Conservation (phyloP, 495 filamentous ascomycete genomes). For the Collariella sp. region DNA sequence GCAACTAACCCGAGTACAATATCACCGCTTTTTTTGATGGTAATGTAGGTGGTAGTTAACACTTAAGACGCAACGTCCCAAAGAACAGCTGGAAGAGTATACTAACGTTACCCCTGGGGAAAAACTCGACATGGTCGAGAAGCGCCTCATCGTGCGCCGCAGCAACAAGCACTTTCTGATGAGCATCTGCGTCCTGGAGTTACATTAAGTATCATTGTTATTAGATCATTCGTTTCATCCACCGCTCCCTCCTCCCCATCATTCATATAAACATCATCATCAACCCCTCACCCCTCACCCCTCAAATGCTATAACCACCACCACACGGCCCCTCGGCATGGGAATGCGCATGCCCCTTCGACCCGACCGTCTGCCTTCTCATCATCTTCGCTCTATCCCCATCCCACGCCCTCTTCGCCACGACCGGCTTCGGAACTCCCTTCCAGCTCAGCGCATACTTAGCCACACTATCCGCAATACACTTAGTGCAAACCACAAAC, state of each 20-base stretch:
- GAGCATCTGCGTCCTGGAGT: conserved; percentile 42
- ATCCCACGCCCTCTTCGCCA: conserved; percentile 8
- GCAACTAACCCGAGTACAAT: no score
- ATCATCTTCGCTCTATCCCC: conserved; percentile 11
- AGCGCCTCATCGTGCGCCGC: conserved; percentile 48
- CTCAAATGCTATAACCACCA: conserved; percentile 7
- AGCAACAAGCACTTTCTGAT: conserved; percentile 43
- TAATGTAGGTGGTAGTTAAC: no score
- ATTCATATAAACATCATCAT: neutral
- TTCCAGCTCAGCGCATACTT: conserved; percentile 48
- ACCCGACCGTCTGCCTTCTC: conserved; percentile 2
- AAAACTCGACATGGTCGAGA: conserved; percentile 41
- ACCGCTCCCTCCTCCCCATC: no score
- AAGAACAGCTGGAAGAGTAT: no score
- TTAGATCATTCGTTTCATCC: no score
- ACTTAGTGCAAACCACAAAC: conserved; percentile 52
- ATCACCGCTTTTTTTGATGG: no score
- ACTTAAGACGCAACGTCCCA: no score
- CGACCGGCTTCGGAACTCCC: conserved; percentile 20
- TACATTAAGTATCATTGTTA: no score
- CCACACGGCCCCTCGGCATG: conserved; percentile 15
- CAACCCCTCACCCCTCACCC: neutral
- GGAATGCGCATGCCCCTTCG: conserved; percentile 7
- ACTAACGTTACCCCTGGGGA: no score
- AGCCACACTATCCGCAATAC: conserved; percentile 55